phyloP scores from a whole-genome alignment of 805 yeast genomes.

The Suhomyces sp. region DNA sequence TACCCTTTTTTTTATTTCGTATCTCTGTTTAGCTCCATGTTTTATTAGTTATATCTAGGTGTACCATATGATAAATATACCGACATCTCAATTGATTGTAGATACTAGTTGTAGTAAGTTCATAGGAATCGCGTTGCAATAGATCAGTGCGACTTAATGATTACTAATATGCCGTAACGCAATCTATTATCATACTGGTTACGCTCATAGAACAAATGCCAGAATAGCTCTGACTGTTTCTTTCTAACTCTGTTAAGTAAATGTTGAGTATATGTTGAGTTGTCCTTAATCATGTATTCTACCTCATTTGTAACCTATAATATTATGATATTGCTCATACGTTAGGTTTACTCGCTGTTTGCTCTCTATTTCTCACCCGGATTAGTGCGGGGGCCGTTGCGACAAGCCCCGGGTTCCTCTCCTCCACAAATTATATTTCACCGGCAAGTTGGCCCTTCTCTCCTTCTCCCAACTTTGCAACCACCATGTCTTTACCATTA shows the following conservation, averaged over 20 bases:
- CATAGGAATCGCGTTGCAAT: too few species aligned
- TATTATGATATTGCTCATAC: neutral
- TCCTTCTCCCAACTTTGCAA: neutral
- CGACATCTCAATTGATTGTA: conserved; percentile 1
- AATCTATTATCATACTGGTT: neutral
- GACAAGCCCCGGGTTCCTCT: neutral
- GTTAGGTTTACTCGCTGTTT: neutral
- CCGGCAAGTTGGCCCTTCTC: neutral
- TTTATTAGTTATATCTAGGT: conserved; percentile 9
- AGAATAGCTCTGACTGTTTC: too few species aligned
- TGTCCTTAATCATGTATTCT: neutral
- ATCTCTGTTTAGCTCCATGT: conserved; percentile 7
- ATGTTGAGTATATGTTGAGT: neutral
- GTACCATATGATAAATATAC: conserved; percentile 8
- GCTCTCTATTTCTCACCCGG: neutral
- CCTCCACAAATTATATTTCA: neutral
- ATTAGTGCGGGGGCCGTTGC: neutral
- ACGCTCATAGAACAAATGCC: neutral
- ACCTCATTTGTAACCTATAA: too few species aligned
- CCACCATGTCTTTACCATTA: conserved; percentile 33
- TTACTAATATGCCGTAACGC: neutral
- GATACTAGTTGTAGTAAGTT: neutral
- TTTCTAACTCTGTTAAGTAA: too few species aligned
- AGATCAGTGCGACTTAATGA: neutral
- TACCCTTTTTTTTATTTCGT: conserved; percentile 5